Percentiles rank a stretch among this genome's conserved stretches.
Evolutionary conservation across 139 green algal species (phyloP).

Genomic region (Tetraselmis striata): DNA sequence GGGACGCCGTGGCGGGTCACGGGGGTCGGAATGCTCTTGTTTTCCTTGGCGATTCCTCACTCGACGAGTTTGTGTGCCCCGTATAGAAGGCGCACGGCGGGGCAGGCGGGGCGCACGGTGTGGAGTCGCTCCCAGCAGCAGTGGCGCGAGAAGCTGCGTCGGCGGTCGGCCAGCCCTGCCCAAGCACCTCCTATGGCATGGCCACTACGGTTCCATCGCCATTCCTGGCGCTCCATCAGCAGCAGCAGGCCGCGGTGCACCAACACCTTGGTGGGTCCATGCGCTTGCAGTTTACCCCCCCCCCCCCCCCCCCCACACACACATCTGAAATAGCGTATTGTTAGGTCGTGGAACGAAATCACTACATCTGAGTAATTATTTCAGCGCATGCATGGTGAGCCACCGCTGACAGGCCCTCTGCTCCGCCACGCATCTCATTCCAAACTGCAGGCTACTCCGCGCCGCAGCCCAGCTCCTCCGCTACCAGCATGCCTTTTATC

Average conservation of each 20-base stretch:
- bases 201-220: not conserved
- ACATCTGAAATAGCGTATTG: too few relatives aligned
- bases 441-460: not conserved
- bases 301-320: too few relatives aligned
- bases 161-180: not conserved
- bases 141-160: too few relatives aligned
- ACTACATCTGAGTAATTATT: not conserved
- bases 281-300: not conserved
- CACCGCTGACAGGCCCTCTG: not conserved
- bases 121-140: not conserved
- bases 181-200: not conserved
- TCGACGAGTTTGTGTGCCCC: not conserved
- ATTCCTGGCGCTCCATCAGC: not conserved
- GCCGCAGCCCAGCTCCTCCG: not conserved
- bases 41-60: not conserved
- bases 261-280: not conserved
- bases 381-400: not conserved
- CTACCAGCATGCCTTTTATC: not conserved
- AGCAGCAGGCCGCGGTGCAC: not conserved
- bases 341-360: too few relatives aligned
- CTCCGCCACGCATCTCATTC: not conserved
- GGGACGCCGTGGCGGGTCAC: too few relatives aligned
- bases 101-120: not conserved
- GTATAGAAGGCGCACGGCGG: not conserved
- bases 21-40: too few relatives aligned